Evolutionary conservation across 352 stramenopile species (phyloP).

Genomic region (Nothophytophthora sp.): DNA sequence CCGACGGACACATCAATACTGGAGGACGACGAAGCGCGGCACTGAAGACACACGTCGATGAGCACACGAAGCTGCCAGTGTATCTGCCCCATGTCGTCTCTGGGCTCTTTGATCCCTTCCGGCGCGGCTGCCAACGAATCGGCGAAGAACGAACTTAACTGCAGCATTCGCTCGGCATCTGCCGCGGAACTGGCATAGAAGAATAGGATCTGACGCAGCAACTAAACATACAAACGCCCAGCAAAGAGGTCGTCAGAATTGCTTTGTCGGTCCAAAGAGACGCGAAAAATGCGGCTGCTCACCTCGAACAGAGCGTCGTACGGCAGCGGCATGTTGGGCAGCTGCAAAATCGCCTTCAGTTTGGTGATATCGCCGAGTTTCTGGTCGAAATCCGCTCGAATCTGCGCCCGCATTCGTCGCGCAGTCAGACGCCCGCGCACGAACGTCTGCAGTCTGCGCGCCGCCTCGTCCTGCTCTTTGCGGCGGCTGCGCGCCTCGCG

Average conservation of each 20-base stretch:
- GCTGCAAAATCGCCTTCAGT: conserved; percentile 59
- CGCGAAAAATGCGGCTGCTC: conserved; percentile 1
- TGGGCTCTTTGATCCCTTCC: conserved; percentile 17
- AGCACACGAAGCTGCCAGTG: conserved; percentile 43
- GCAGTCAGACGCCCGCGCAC: conserved; percentile 32
- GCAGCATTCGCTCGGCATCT: conserved; percentile 30
- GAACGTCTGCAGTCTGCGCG: conserved; percentile 46
- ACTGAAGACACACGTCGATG: conserved; percentile 52
- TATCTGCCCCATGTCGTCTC: conserved; percentile 9
- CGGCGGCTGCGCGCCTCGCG: conserved; percentile 38
- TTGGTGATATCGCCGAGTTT: conserved; percentile 60
- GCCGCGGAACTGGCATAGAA: conserved; percentile 29
- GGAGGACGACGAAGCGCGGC: conserved; percentile 2
- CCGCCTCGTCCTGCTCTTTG: conserved; percentile 38
- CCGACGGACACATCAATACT: conserved; percentile 1
- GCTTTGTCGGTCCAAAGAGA: background rate
- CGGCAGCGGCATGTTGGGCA: conserved; percentile 45
- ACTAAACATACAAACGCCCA: conserved; percentile 15
- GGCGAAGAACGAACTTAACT: conserved; percentile 24
- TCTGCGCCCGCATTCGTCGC: conserved; percentile 2
- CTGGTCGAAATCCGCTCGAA: conserved; percentile 43
- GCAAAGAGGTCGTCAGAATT: conserved; percentile 1
- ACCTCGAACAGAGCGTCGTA: conserved; percentile 52
- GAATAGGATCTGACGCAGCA: conserved; percentile 48
- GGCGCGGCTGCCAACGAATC: conserved; percentile 21